A percentile compares a stretch with the other conserved stretches of the same genome.
Conservation (phyloP, 2,329 filamentous ascomycete species). For the Trichoderma atrobrunneum region DNA sequence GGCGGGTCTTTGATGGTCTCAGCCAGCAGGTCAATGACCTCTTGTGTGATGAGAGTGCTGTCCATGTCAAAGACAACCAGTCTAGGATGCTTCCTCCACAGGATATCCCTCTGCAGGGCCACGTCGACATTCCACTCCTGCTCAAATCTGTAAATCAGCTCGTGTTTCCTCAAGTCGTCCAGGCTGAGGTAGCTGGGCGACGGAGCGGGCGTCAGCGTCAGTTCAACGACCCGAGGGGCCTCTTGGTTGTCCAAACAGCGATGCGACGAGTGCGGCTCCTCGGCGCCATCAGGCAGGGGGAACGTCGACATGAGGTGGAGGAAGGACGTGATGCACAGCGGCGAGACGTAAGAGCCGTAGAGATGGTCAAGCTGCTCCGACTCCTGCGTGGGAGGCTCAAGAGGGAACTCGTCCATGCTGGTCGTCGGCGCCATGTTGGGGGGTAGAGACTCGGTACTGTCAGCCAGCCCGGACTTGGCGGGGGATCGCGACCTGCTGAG, state of each 20-base stretch:
- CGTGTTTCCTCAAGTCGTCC: constrained; percentile 71
- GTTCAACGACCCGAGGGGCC: constrained; percentile 63
- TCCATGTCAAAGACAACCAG: constrained; percentile 99
- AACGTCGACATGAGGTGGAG: constrained; percentile 64
- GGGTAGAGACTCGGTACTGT: constrained; percentile 40
- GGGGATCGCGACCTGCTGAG: constrained; percentile 28
- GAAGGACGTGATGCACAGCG: constrained; percentile 63
- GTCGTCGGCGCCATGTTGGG: constrained; percentile 59
- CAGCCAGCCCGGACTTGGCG: constrained; percentile 27
- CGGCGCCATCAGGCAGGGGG: constrained; percentile 51
- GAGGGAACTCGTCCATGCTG: constrained; percentile 56
- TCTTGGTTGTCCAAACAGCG: constrained; percentile 61
- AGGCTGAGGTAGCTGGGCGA: constrained; percentile 63
- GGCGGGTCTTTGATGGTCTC: constrained; percentile 66
- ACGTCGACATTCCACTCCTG: constrained; percentile 87
- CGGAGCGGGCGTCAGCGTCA: constrained; percentile 60
- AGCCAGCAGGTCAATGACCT: constrained; percentile 95
- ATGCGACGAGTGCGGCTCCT: constrained; percentile 58
- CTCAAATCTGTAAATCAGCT: constrained; percentile 80
- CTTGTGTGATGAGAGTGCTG: constrained; percentile 92
- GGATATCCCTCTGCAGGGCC: constrained; percentile 67
- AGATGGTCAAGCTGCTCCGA: constrained; percentile 60
- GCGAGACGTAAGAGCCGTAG: constrained; percentile 64
- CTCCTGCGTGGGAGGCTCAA: constrained; percentile 56
- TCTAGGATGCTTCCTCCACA: constrained; percentile 76